phyloP scores from a whole-genome alignment of 140 eudicot species.

The Cichorium intybus region DNA sequence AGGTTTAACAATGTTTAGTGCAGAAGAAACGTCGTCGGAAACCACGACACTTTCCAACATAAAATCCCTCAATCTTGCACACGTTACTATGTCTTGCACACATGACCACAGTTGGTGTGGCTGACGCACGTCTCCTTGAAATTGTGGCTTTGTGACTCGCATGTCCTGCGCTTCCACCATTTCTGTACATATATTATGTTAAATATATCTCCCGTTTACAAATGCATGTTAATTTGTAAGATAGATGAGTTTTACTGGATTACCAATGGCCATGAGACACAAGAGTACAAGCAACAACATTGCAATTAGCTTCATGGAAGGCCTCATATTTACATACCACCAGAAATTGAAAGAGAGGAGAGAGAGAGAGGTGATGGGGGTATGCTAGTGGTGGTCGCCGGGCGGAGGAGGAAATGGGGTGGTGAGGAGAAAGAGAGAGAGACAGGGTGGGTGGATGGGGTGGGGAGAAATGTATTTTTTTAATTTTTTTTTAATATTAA shows the following conservation, averaged over 20 bases:
- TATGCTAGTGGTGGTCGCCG: too few relatives aligned
- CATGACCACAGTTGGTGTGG: slow-evolving; percentile 35
- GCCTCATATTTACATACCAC: slow-evolving; percentile 22
- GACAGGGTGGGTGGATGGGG: too few relatives aligned
- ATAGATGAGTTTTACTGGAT: neutral
- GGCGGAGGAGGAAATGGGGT: too few relatives aligned
- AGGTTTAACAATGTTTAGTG: slow-evolving; percentile 31
- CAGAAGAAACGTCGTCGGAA: slow-evolving; percentile 56
- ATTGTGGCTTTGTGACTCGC: slow-evolving; percentile 48
- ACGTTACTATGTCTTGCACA: too few relatives aligned
- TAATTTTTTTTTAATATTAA: too few relatives aligned
- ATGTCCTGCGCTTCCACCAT: slow-evolving; percentile 48
- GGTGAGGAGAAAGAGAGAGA: too few relatives aligned
- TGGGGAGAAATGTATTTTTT: too few relatives aligned
- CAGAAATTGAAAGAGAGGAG: neutral
- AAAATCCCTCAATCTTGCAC: slow-evolving; percentile 51
- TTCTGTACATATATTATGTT: slow-evolving; percentile 8
- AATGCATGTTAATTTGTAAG: neutral
- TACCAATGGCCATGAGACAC: slow-evolving; percentile 36
- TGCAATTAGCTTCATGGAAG: slow-evolving; percentile 33
- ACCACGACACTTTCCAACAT: slow-evolving; percentile 46
- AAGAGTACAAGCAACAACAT: slow-evolving; percentile 28
- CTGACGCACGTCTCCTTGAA: slow-evolving; percentile 50
- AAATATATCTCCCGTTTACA: neutral
- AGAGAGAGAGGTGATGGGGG: neutral